Percentiles rank a stretch among this genome's conserved stretches.
These are phyloP conservation scores for Gynochthodes officinalis DNA, from an alignment of 257 asterid species.

Conservation along the genomic window DNA sequence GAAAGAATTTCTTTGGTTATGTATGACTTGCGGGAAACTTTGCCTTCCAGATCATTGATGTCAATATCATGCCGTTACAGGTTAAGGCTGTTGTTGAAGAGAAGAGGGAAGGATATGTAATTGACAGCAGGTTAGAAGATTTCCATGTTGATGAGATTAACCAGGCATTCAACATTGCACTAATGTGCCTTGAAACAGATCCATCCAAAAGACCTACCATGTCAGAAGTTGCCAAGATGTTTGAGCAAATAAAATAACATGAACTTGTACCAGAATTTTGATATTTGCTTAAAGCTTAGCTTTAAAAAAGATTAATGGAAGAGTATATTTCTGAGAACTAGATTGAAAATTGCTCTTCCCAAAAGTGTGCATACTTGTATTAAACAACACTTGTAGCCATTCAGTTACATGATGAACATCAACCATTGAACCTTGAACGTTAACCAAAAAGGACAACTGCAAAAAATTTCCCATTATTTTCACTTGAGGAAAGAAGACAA, in stretches of 20 bases:
- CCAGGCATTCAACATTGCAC: slow-evolving; percentile 54
- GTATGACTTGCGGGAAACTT: background rate
- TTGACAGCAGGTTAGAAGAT: slow-evolving; percentile 55
- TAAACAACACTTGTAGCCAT: slow-evolving; percentile 15
- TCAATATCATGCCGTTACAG: slow-evolving; percentile 34
- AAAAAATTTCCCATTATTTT: slow-evolving; percentile 17
- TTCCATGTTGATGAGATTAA: slow-evolving; percentile 49
- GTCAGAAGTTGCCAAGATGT: slow-evolving; percentile 74
- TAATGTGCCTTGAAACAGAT: slow-evolving; percentile 72
- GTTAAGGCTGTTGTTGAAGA: slow-evolving; percentile 79
- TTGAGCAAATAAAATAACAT: slow-evolving; percentile 48
- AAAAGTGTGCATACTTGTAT: background rate
- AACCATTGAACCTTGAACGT: slow-evolving; percentile 9
- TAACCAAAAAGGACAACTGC: background rate
- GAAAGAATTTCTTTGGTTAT: background rate
- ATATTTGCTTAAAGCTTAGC: slow-evolving; percentile 1
- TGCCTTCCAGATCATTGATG: background rate
- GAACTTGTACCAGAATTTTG: slow-evolving; percentile 21
- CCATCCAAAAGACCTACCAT: slow-evolving; percentile 74
- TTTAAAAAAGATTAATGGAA: background rate
- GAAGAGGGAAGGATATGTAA: slow-evolving; percentile 62
- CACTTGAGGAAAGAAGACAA: slow-evolving; percentile 54
- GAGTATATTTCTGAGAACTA: background rate
- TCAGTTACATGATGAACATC: slow-evolving; percentile 1
- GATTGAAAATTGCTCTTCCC: background rate